Percentiles rank a stretch among this genome's conserved stretches.
These are phyloP conservation scores for Magnolia changhungtana DNA, from an alignment of 164 flowering plant genomes.

Conservation along the genomic window DNA sequence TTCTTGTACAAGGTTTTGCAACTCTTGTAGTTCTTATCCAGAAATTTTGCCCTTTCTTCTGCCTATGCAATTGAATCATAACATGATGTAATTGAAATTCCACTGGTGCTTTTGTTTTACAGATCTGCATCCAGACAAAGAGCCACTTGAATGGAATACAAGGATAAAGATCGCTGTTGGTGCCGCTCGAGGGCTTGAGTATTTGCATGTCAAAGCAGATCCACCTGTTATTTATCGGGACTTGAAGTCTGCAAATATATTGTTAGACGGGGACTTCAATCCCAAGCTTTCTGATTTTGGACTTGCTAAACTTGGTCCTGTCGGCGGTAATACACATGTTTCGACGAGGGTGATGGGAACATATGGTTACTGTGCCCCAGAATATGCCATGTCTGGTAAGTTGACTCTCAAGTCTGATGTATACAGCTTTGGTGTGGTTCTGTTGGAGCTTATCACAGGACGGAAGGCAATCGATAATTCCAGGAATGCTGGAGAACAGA, in stretches of 20 bases:
- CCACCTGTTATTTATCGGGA: conserved; percentile 81
- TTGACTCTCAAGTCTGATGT: conserved; percentile 71
- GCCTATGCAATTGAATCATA: background rate
- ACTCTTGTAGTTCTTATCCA: background rate
- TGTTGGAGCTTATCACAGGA: conserved; percentile 79
- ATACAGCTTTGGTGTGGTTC: conserved; percentile 78
- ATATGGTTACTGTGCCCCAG: conserved; percentile 79
- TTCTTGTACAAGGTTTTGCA: background rate
- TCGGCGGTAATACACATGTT: conserved; percentile 76
- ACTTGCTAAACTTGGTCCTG: conserved; percentile 83
- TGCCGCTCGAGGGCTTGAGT: conserved; percentile 78
- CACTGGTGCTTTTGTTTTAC: conserved; percentile 9
- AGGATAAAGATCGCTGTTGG: conserved; percentile 74
- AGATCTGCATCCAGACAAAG: conserved; percentile 44
- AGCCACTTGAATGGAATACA: conserved; percentile 60
- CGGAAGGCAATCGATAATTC: conserved; percentile 59
- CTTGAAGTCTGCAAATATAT: conserved; percentile 77
- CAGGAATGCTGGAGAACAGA: conserved; percentile 56
- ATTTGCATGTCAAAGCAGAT: conserved; percentile 68
- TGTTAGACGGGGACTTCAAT: conserved; percentile 65
- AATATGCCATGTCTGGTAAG: conserved; percentile 75
- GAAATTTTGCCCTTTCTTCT: background rate
- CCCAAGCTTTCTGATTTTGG: conserved; percentile 88
- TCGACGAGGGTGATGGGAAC: conserved; percentile 82
- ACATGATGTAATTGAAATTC: background rate